Base-by-base conservation (phyloP, 345 rosid genomes). In the Raphanus sativus region DNA sequence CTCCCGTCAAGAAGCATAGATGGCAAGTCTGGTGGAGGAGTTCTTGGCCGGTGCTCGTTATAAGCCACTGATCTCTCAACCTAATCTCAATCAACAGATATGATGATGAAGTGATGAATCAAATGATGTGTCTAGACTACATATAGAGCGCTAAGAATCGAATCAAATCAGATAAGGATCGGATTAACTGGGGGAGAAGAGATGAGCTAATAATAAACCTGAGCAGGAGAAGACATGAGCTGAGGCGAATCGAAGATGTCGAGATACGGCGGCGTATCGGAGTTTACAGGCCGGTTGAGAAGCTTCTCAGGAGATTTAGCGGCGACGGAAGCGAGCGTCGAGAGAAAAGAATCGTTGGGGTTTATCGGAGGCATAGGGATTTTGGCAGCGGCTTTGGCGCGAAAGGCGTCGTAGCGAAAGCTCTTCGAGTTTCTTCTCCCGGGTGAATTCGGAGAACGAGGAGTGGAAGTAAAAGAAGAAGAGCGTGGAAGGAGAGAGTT, bases 221-320 rank as follows among this genome's bases (percentile, higher is more conserved):
- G 89, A 33, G 94, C 92, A 36, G 94, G 94, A 55, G 96, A 78
- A 50, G 94, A 89, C 97, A 91, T 91, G 84, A 86, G 87, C 85
- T 82, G 77, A 59, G 96, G 89, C 26, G 94, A 85, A 25, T 87
- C 92, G 52, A 89, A 87, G 80, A 93, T 75, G 84, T 91, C 94
- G 21, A 90, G 81, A 70, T 68, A 94, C 34, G 98, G 98, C 21
- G 85, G 96, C 40, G 82, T 30, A 73, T 85, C 87, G 3, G 93
- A 5, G 68, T 81, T 78, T 0, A 70, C 79, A n/a, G 89, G 88
- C 32, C 86, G 85, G 34, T 82, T 86, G 11, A 85, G 76, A 61
- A 90, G 77, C 26, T 70, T 65, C 32, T 87, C 94, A 1, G 94
- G 89, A 0, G 96, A 86, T n/a, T 65, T 77, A 36, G 89, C 86